Evolutionary conservation across 2,329 filamentous ascomycete genomes (phyloP).

Genomic region (Xylaria sp.): DNA sequence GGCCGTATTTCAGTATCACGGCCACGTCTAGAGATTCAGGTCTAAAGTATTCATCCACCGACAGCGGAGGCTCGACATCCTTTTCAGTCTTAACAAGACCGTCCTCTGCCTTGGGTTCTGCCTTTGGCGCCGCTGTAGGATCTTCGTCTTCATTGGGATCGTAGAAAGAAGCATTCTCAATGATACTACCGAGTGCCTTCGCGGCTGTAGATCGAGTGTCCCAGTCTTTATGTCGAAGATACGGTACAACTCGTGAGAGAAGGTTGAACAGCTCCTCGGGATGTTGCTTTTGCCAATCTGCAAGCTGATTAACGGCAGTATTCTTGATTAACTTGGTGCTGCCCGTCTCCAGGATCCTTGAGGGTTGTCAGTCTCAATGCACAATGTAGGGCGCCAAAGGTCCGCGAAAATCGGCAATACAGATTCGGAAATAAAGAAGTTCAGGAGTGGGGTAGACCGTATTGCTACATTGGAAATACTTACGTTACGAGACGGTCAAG

Average conservation of each 20-base stretch:
- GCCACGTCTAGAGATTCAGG: slow-evolving; percentile 81
- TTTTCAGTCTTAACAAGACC: slow-evolving; percentile 71
- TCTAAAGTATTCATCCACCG: slow-evolving; percentile 72
- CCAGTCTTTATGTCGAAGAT: slow-evolving; percentile 95
- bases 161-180: slow-evolving; percentile 86
- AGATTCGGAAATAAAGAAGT: background rate
- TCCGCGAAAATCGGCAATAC: background rate
- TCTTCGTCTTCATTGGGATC: slow-evolving; percentile 86
- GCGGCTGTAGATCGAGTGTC: slow-evolving; percentile 94
- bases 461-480: slow-evolving; percentile 56
- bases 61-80: slow-evolving; percentile 60
- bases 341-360: slow-evolving; percentile 92
- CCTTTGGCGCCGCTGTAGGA: slow-evolving; percentile 56
- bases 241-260: slow-evolving; percentile 92
- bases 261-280: slow-evolving; percentile 98
- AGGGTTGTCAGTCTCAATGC: slow-evolving; percentile 17
- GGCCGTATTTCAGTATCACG: slow-evolving; percentile 83
- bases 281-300: slow-evolving; percentile 97
- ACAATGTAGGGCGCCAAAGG: background rate
- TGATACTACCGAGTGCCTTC: slow-evolving; percentile 93
- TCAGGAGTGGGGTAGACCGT: background rate
- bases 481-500: slow-evolving; percentile 89
- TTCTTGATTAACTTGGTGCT: slow-evolving; percentile 96
- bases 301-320: slow-evolving; percentile 95
- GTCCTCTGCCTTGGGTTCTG: slow-evolving; percentile 55